Percentiles rank a stretch among this genome's conserved stretches.
These are phyloP conservation scores for Corynespora cassiicola DNA, from an alignment of 2,329 filamentous ascomycete species.

Conservation along the genomic window DNA sequence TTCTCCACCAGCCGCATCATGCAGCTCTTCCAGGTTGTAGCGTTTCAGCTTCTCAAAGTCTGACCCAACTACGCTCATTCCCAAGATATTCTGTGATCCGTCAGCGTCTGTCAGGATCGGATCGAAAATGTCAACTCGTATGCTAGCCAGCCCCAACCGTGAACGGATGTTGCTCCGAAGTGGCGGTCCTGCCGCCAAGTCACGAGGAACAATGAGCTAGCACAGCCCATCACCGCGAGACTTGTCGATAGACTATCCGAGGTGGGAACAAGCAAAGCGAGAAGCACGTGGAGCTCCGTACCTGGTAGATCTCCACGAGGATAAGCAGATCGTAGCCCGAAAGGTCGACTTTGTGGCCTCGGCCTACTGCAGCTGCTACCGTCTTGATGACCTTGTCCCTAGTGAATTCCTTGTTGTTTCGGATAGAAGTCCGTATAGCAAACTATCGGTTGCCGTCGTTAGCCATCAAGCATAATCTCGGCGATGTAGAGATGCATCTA, in stretches of 20 bases:
- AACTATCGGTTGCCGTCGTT: slow-evolving; percentile 61
- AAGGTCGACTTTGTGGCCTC: slow-evolving; percentile 78
- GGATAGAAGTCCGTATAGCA: slow-evolving; percentile 80
- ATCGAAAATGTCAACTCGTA: slow-evolving; percentile 4
- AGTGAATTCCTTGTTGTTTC: slow-evolving; percentile 73
- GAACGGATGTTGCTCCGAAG: too few species aligned
- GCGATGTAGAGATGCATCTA: slow-evolving; percentile 11
- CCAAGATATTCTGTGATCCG: slow-evolving; percentile 68
- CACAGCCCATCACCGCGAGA: too few species aligned
- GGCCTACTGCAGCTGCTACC: slow-evolving; percentile 70
- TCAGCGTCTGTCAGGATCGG: slow-evolving; percentile 24
- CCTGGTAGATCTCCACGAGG: slow-evolving; percentile 81
- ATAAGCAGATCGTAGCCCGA: slow-evolving; percentile 79
- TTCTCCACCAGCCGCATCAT: slow-evolving; percentile 61
- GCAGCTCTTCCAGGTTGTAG: slow-evolving; percentile 80
- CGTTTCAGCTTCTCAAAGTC: slow-evolving; percentile 78
- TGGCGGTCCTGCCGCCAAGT: too few species aligned
- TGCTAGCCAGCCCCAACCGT: slow-evolving; percentile 1
- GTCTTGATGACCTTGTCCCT: slow-evolving; percentile 74
- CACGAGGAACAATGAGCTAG: too few species aligned
- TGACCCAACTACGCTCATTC: slow-evolving; percentile 78
- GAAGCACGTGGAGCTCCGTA: slow-evolving; percentile 52
- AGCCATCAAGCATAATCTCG: slow-evolving; percentile 19
- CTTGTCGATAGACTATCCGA: too few species aligned
- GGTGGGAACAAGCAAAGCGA: too few species aligned